Conservation (phyloP, 441 rosid species). For the Populus tomentosa region DNA sequence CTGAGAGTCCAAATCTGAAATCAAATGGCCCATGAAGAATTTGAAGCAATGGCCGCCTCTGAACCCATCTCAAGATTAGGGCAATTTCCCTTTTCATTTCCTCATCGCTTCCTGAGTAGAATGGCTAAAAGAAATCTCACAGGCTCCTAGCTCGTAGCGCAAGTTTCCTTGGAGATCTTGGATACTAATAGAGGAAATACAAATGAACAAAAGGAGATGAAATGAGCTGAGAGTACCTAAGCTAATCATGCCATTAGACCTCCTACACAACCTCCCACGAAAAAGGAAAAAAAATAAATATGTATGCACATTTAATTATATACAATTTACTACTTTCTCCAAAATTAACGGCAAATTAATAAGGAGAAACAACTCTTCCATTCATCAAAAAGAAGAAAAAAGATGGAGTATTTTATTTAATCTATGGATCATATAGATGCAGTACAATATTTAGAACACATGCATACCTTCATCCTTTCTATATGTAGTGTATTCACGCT, state of each 20-base stretch:
- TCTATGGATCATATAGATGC: not conserved
- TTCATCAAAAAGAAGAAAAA: not conserved
- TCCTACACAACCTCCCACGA: not conserved
- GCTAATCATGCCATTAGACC: not conserved
- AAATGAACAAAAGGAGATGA: not conserved
- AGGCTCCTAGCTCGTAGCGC: too few species aligned
- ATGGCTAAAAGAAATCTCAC: too few species aligned
- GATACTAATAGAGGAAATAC: too few species aligned
- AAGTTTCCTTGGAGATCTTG: too few species aligned
- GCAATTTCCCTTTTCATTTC: too few species aligned
- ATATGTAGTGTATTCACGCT: not conserved
- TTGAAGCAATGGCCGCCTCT: too few species aligned
- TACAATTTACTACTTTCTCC: not conserved
- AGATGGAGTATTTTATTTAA: not conserved
- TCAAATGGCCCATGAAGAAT: too few species aligned
- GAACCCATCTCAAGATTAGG: too few species aligned
- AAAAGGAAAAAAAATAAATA: too few species aligned
- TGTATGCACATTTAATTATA: not conserved
- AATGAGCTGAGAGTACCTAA: not conserved
- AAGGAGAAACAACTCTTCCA: not conserved
- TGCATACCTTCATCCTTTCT: not conserved
- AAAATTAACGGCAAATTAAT: not conserved
- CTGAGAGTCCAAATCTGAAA: too few species aligned
- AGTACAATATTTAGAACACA: not conserved
- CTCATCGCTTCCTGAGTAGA: too few species aligned